Percentiles rank a stretch among this genome's conserved stretches.
Evolutionary conservation across 108 stramenopile species (phyloP).

Genomic region (Discostella pseudostelligera): DNA sequence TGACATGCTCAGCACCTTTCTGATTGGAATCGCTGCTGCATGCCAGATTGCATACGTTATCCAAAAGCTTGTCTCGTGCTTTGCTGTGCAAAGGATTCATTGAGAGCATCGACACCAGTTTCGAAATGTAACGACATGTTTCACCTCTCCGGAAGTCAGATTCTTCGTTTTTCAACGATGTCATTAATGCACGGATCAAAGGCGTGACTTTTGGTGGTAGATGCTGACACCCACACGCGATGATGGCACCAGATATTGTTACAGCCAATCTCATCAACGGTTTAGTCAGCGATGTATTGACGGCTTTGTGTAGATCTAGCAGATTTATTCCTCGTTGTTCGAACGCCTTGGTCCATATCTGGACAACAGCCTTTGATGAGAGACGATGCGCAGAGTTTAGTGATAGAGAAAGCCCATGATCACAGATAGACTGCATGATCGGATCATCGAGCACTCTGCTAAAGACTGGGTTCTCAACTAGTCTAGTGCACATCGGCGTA

Average conservation of each 20-base stretch:
- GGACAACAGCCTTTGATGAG: slow-evolving; percentile 5
- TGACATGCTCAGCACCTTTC: slow-evolving; percentile 25
- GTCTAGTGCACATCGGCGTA: slow-evolving; percentile 14
- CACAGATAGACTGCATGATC: slow-evolving; percentile 25
- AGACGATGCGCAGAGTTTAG: slow-evolving; percentile 5
- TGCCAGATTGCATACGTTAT: slow-evolving; percentile 53
- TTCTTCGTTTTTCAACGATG: slow-evolving; percentile 71
- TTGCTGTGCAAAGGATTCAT: slow-evolving; percentile 17
- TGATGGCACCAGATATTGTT: slow-evolving; percentile 47
- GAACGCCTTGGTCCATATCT: slow-evolving; percentile 9
- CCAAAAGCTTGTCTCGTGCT: slow-evolving; percentile 42
- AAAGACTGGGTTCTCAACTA: slow-evolving; percentile 4
- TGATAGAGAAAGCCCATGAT: slow-evolving; percentile 16
- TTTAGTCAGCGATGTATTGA: slow-evolving; percentile 15
- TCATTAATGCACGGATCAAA: slow-evolving; percentile 67
- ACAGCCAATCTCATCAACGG: slow-evolving; percentile 45
- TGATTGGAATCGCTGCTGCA: slow-evolving; percentile 11
- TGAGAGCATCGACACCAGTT: slow-evolving; percentile 33
- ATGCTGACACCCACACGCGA: slow-evolving; percentile 37
- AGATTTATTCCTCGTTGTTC: slow-evolving; percentile 25
- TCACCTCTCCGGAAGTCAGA: slow-evolving; percentile 17
- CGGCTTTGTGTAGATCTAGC: slow-evolving; percentile 14
- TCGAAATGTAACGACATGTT: slow-evolving; percentile 39
- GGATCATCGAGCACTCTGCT: slow-evolving; percentile 17
- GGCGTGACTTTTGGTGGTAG: slow-evolving; percentile 68